phyloP scores from a whole-genome alignment of 306 rosid species.

The Prunus campanulata region DNA sequence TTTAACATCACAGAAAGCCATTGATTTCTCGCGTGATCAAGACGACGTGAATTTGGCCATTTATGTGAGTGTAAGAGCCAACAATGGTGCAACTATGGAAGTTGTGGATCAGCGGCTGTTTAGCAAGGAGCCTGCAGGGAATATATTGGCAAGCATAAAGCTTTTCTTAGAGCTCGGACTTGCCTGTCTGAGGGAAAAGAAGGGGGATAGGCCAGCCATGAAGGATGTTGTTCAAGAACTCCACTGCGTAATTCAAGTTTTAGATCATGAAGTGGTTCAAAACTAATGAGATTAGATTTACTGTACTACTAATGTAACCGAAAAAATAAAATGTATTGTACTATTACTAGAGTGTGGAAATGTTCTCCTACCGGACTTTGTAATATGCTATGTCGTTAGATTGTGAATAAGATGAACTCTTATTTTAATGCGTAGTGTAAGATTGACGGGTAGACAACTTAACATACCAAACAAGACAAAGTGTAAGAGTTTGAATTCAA shows the following conservation, averaged over 20 bases:
- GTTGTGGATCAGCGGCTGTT: conserved; percentile 61
- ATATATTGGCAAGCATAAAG: conserved; percentile 42
- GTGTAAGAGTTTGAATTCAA: too few relatives aligned
- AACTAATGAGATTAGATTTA: conserved; percentile 3
- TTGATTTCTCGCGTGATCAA: conserved; percentile 73
- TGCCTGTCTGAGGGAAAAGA: conserved; percentile 74
- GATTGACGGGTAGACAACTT: too few relatives aligned
- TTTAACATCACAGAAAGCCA: conserved; percentile 77
- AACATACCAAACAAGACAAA: too few relatives aligned
- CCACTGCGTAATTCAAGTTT: conserved; percentile 45
- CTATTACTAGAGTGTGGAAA: neutral
- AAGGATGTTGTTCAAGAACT: conserved; percentile 68
- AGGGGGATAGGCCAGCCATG: conserved; percentile 85
- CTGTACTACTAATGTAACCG: neutral
- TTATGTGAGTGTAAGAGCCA: conserved; percentile 56
- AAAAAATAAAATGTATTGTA: too few relatives aligned
- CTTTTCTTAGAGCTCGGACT: conserved; percentile 74
- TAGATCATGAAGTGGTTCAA: conserved; percentile 31
- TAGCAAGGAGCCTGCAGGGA: conserved; percentile 27
- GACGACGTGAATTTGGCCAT: conserved; percentile 71
- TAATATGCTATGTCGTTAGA: neutral
- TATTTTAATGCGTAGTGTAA: too few relatives aligned
- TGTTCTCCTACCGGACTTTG: neutral
- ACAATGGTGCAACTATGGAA: conserved; percentile 46
- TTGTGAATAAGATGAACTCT: too few relatives aligned